A percentile compares a stretch with the other conserved stretches of the same genome.
Conservation (phyloP, 352 stramenopile genomes). For the Phytophthora europaea region DNA sequence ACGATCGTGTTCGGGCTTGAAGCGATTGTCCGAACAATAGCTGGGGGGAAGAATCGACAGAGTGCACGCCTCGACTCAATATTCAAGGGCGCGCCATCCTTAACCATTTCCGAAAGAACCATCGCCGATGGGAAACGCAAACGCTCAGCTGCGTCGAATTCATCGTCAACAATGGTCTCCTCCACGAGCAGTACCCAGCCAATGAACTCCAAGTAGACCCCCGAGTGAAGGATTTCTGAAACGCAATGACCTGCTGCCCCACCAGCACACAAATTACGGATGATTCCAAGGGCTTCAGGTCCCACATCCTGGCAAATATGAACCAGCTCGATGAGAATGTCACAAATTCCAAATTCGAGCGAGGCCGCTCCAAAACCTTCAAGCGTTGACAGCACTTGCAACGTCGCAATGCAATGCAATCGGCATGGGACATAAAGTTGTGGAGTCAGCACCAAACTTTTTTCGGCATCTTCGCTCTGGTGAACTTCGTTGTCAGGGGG, state of each 20-base stretch:
- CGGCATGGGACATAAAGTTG: conserved; percentile 75
- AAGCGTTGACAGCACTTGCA: conserved; percentile 68
- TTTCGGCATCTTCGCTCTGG: conserved; percentile 58
- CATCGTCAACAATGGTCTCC: conserved; percentile 70
- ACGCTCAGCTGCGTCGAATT: conserved; percentile 61
- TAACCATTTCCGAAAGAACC: conserved; percentile 73
- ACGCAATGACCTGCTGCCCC: conserved; percentile 57
- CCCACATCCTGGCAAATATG: conserved; percentile 70
- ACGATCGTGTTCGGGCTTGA: conserved; percentile 59
- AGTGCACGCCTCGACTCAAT: conserved; percentile 63
- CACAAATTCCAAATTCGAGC: conserved; percentile 73
- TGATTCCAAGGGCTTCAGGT: conserved; percentile 62
- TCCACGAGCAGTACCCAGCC: conserved; percentile 76
- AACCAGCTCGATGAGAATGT: conserved; percentile 83
- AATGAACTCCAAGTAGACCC: conserved; percentile 85
- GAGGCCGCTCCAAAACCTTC: conserved; percentile 61
- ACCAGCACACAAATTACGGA: conserved; percentile 74
- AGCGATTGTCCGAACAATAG: conserved; percentile 70
- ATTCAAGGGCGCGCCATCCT: conserved; percentile 50
- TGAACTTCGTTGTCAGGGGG: conserved; percentile 85
- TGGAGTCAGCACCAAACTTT: conserved; percentile 59
- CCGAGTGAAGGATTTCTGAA: conserved; percentile 75
- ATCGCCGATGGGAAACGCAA: conserved; percentile 71
- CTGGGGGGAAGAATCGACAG: conserved; percentile 77
- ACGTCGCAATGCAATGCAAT: conserved; percentile 66